Base-by-base conservation (phyloP, 2,329 filamentous ascomycete genomes). In the Diaporthe nobilis region DNA sequence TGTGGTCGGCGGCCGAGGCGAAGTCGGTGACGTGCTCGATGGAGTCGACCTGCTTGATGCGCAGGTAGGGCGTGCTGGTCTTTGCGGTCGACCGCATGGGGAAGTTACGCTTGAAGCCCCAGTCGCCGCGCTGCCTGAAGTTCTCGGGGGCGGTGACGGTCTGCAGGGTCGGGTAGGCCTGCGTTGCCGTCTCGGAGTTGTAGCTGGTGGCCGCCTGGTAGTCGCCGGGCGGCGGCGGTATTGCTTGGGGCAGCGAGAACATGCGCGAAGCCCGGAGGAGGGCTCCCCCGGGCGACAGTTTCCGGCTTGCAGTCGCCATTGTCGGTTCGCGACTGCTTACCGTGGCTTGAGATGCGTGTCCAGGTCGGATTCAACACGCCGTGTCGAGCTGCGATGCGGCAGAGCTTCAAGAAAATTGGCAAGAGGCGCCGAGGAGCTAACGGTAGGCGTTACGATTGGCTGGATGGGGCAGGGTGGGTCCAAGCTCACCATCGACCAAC, bases 21-120 rank as follows among this genome's bases (percentile, higher is more conserved):
- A 95, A 98, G 81, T 98, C 95, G 81, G 96, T 98, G 79, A 98
- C 90, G 83, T 95, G 94, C 85, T 98, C 95, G 79, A 92, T 90
- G 2, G 95, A 94, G 86, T 98, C 96, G 78, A 98, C 89, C 76
- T 93, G 90, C 80, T 92, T 92, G 79, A 98, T 86, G 78, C 94
- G 91, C 72, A 98, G 90, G 68, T 94, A 88, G 13, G 95, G 94
- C n/a, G 92, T 92, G 9, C 92, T 91, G 9, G 92, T 92, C 72
- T 91, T 91, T 28, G 92, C 90, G 7, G 95, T 96, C 4, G 93
- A 92, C 82, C 93, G 93, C 12, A 93, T 85, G 1, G 96, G 96
- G 8, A 98, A 87, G 1, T 95, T 89, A 73, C 96, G 89, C 86
- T 98, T 98, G 80, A 98, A 87, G 20, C 96, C 96, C 96, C 96